Percentiles rank a stretch among this genome's conserved stretches.
Conservation (phyloP, 73 alveolate species). For the Tetrahymena malaccensis region DNA sequence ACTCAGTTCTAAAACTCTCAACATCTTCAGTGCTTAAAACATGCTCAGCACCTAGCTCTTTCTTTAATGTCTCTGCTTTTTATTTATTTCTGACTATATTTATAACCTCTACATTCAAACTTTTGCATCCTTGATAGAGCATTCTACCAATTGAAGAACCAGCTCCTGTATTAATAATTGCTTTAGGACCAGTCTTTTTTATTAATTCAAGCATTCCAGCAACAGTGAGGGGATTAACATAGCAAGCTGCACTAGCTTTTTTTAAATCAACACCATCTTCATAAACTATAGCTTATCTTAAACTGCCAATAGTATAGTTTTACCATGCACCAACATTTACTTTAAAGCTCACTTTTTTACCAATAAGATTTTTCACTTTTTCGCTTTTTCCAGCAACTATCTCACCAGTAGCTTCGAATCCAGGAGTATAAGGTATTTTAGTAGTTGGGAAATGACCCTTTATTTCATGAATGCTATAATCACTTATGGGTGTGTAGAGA, state of each 20-base stretch:
- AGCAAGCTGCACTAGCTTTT: background rate
- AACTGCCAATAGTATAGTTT: background rate
- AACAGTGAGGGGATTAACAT: background rate
- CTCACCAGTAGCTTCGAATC: background rate
- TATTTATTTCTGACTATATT: background rate
- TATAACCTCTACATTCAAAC: background rate
- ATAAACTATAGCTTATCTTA: background rate
- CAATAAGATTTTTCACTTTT: background rate
- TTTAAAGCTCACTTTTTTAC: background rate
- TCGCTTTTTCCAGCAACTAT: background rate
- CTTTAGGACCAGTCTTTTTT: background rate
- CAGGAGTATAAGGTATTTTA: background rate
- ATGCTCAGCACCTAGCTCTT: background rate
- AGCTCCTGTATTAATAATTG: background rate
- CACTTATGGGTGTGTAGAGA: background rate
- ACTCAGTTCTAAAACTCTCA: background rate
- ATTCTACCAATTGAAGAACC: background rate
- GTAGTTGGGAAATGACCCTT: background rate
- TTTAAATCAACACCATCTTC: background rate
- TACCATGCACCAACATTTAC: background rate
- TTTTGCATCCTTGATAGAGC: background rate
- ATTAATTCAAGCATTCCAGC: background rate
- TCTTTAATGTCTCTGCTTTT: background rate
- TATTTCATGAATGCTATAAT: background rate
- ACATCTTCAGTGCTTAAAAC: background rate